phyloP scores from a whole-genome alignment of 1,284 basidiomycete genomes.

The Thelephora terrestris region DNA sequence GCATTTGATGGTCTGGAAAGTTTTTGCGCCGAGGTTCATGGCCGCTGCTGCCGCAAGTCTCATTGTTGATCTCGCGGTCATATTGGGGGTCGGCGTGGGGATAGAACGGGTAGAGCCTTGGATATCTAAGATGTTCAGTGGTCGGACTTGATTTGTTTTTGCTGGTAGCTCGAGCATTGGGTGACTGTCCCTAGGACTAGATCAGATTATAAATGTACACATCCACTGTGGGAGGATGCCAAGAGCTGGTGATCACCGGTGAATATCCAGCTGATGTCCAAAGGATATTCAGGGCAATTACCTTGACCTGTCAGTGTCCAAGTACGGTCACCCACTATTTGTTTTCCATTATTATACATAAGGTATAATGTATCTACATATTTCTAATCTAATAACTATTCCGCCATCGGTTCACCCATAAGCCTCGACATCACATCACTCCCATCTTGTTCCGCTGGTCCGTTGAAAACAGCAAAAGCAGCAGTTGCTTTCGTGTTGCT shows the following conservation, averaged over 20 bases:
- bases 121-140: slow-evolving; percentile 17
- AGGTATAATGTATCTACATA: no score
- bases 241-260: no score
- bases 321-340: no score
- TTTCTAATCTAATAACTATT: background rate
- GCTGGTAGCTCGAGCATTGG: no score
- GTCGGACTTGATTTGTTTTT: no score
- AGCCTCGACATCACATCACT: slow-evolving; percentile 68
- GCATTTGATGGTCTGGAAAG: slow-evolving; percentile 99
- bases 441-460: slow-evolving; percentile 58
- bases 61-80: slow-evolving; percentile 44
- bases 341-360: no score
- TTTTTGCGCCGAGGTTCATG: slow-evolving; percentile 95
- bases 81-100: slow-evolving; percentile 38
- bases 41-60: slow-evolving; percentile 45
- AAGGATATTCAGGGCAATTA: no score
- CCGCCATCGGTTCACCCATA: slow-evolving; percentile 35
- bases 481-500: slow-evolving; percentile 25
- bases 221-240: no score
- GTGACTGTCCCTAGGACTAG: no score
- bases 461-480: slow-evolving; percentile 73
- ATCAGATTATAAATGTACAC: no score
- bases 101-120: slow-evolving; percentile 19
- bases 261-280: no score
- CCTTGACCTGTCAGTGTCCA: no score